Evolutionary conservation across 2,329 filamentous ascomycete species (phyloP).

Genomic region (Annulohypoxylon truncatum): DNA sequence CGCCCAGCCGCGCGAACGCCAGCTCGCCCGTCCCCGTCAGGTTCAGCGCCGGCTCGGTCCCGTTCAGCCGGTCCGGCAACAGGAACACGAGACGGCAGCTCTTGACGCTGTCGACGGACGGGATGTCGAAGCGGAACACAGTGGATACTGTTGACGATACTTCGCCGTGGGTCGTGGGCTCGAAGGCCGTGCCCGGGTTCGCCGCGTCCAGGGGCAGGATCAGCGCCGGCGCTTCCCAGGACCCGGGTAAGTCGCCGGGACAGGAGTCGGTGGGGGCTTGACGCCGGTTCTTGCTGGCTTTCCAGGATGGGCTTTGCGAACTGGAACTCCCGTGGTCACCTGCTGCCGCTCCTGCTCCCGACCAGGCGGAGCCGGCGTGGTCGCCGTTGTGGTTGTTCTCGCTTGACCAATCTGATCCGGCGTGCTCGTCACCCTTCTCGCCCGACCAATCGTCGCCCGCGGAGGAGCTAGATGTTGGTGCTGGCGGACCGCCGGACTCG

Average conservation of each 20-base stretch:
- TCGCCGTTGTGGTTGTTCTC: background rate
- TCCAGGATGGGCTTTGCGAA: background rate
- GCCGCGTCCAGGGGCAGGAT: constrained; percentile 69
- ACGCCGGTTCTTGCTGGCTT: background rate
- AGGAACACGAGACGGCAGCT: constrained; percentile 74
- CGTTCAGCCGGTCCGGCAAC: constrained; percentile 64
- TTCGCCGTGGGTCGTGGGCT: constrained; percentile 66
- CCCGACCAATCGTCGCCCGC: background rate
- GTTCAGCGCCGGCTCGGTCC: constrained; percentile 59
- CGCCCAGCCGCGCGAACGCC: constrained; percentile 62
- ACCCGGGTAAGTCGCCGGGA: constrained; percentile 57
- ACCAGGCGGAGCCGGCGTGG: background rate
- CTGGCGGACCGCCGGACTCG: background rate
- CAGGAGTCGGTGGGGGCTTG: constrained; percentile 47
- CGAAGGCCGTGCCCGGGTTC: constrained; percentile 60
- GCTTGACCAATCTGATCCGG: background rate
- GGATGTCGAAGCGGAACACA: constrained; percentile 78
- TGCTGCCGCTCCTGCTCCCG: too few species aligned
- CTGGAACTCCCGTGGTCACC: background rate
- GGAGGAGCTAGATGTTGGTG: background rate
- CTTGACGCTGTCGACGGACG: constrained; percentile 62
- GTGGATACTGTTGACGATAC: constrained; percentile 63
- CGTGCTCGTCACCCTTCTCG: background rate
- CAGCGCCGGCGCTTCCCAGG: constrained; percentile 69
- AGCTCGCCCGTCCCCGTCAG: constrained; percentile 61